Base-by-base conservation (phyloP, 768 basidiomycete genomes). In the Rickenella mellea region DNA sequence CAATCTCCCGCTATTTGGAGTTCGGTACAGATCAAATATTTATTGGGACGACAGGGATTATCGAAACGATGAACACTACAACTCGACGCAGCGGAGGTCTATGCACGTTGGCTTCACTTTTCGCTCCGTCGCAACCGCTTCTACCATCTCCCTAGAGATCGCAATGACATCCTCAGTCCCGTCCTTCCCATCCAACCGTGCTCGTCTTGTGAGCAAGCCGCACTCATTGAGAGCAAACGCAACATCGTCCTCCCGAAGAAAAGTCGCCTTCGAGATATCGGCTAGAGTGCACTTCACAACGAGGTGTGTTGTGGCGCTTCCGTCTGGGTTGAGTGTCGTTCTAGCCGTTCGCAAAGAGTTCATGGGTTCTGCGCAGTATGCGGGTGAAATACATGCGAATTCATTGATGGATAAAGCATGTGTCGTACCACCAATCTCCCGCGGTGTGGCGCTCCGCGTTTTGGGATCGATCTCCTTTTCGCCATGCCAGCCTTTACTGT, bases 191-290 rank as follows among this genome's bases (percentile, higher is more conserved):
- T 52, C 53, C 43, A 52, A 27, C 38, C 54, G 32, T 51, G 50
- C 17, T 50, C 61, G 15, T 50, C 55, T 3, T 55, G 50, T 64
- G 14, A 96, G 68, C 41, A 97, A 60, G 22, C 91, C 90, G 46
- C 85, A 82, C 56, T 93, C 90, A 43, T 85, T 82, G 50, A 98
- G 60, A 2, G 92, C 89, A 61, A 89, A 92, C 0, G 89, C 83
- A 0, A 81, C 77, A 57, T 98, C 94, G 42, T 96, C 89, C 0
- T 80, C 59, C 1, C 87, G 74, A 41, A 98, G 65, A 59, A 86
- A 82, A 36, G 88, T 88, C 22, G 82, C 85, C 14, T 69, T 66
- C 1, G 90, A 82, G 43, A 97, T 76, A 27, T 87, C 80, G 7
- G 65, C 67, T n/a, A 97, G 71, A 15, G 82, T 80, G 57, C 84